A percentile compares a stretch with the other conserved stretches of the same genome.
Conservation (phyloP, 2,329 filamentous ascomycete genomes). For the Penicillium sp. region DNA sequence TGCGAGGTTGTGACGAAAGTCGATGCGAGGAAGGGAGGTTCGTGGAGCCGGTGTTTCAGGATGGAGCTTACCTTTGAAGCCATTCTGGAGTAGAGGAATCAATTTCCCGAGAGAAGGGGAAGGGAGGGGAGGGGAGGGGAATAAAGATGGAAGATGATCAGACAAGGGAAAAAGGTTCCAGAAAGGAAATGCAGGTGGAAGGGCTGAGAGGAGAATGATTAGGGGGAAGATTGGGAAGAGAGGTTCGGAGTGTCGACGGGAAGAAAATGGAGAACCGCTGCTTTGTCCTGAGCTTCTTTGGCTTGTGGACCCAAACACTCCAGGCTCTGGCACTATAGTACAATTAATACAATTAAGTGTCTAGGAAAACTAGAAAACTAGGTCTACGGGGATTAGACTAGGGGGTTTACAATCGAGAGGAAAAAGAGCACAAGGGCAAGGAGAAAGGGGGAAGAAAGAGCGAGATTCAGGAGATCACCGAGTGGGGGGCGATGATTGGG, state of each 20-base stretch:
- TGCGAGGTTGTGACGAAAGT: not conserved
- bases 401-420: not conserved
- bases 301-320: not conserved
- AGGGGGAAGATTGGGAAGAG: constrained; percentile 3
- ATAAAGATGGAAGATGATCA: not conserved
- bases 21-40: constrained; percentile 1
- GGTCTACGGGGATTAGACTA: not conserved
- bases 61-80: constrained; percentile 22
- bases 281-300: not conserved
- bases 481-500: not conserved
- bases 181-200: not conserved
- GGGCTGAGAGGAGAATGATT: not conserved
- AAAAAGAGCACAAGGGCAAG: not conserved
- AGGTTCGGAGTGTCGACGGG: constrained; percentile 7
- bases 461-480: not conserved
- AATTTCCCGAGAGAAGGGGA: not conserved
- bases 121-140: not conserved
- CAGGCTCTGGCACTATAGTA: not conserved
- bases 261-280: constrained; percentile 14
- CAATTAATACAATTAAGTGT: not conserved
- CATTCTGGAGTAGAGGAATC: constrained; percentile 15
- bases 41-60: not conserved
- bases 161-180: not conserved
- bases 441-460: not conserved
- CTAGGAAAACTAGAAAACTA: not conserved